phyloP scores from a whole-genome alignment of 306 rosid species.

The Begonia fuchsioides region DNA sequence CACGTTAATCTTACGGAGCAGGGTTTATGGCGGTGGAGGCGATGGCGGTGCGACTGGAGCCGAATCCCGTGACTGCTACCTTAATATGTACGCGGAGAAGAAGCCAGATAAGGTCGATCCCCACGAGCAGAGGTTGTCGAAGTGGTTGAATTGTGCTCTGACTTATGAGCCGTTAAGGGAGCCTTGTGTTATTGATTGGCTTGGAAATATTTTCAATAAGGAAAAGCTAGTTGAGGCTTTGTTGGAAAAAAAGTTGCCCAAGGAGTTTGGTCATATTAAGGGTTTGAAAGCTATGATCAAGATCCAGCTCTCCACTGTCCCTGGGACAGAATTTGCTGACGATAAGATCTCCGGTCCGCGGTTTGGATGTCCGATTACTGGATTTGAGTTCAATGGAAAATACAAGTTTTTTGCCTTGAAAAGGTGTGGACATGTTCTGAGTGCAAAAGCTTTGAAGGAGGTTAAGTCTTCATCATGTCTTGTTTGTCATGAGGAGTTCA shows the following conservation, averaged over 20 bases:
- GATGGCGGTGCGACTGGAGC: constrained; percentile 97
- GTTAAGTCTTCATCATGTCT: constrained; percentile 56
- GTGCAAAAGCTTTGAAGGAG: constrained; percentile 79
- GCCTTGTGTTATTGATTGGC: constrained; percentile 75
- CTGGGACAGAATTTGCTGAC: constrained; percentile 15
- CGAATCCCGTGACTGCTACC: constrained; percentile 92
- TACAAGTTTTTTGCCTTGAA: constrained; percentile 54
- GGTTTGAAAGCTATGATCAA: constrained; percentile 83
- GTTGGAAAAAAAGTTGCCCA: constrained; percentile 78
- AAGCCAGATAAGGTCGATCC: constrained; percentile 92
- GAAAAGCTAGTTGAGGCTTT: constrained; percentile 63
- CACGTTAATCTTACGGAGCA: constrained; percentile 38
- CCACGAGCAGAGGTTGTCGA: constrained; percentile 71
- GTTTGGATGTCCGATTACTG: constrained; percentile 76
- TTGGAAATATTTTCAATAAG: constrained; percentile 81
- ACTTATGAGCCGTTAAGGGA: constrained; percentile 75
- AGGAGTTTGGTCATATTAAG: constrained; percentile 65
- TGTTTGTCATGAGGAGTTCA: constrained; percentile 52
- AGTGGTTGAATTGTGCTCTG: constrained; percentile 68
- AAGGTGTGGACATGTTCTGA: constrained; percentile 86
- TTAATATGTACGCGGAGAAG: constrained; percentile 79
- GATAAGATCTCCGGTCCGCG: constrained; percentile 9
- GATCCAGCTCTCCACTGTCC: constrained; percentile 29
- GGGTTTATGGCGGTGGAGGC: constrained; percentile 73
- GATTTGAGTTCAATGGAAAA: constrained; percentile 82